Evolutionary conservation across 1,284 basidiomycete species (phyloP).

Genomic region (Leccinum griseonigrum): DNA sequence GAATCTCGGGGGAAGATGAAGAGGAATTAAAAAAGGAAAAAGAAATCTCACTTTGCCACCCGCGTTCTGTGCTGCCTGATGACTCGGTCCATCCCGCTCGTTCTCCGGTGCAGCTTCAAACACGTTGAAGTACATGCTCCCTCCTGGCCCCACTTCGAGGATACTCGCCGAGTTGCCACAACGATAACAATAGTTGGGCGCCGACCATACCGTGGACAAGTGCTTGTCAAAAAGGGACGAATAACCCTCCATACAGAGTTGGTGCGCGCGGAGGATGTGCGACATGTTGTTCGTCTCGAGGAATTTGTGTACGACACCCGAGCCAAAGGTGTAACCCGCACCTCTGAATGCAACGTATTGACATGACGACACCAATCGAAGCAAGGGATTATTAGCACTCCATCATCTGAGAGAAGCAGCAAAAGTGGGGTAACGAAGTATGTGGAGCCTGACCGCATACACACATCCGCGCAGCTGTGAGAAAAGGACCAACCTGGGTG

Average conservation of each 20-base stretch:
- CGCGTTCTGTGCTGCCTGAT: conserved; percentile 67
- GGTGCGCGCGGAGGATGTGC: conserved; percentile 97
- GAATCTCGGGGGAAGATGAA: no score
- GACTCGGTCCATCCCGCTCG: conserved; percentile 78
- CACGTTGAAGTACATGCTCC: conserved; percentile 93
- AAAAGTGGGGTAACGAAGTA: conserved; percentile 7
- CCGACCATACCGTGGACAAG: conserved; percentile 97
- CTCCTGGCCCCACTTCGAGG: conserved; percentile 92
- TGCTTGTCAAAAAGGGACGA: conserved; percentile 93
- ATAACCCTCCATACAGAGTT: conserved; percentile 99
- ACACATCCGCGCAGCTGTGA: conserved; percentile 11
- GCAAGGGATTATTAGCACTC: conserved; percentile 3
- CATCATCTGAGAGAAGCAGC: conserved; percentile 4
- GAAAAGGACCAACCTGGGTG: conserved; percentile 71
- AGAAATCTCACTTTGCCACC: conserved; percentile 57
- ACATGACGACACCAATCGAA: background rate
- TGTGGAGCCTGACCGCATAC: conserved; percentile 16
- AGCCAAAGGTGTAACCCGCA: conserved; percentile 98
- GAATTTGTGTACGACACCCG: conserved; percentile 98
- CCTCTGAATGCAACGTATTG: conserved; percentile 54
- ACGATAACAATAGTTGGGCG: conserved; percentile 97
- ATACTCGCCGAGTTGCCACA: conserved; percentile 98
- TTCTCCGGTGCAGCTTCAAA: conserved; percentile 99
- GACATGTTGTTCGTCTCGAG: conserved; percentile 93
- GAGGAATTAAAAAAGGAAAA: no score